Base-by-base conservation (phyloP, 176 grass and related monocot genomes). In the Alopecurus myosuroides region DNA sequence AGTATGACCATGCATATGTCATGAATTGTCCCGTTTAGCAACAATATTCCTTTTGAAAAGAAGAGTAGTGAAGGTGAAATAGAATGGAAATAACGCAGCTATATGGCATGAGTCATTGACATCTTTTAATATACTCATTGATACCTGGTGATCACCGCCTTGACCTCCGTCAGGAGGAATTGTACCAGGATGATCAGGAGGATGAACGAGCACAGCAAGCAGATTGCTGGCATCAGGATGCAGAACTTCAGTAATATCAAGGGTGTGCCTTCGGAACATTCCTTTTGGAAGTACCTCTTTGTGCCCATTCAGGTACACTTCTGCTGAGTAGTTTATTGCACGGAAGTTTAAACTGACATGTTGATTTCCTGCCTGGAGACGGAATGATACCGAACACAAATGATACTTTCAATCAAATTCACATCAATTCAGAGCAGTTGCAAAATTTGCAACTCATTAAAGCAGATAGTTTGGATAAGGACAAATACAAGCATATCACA, bases 241-340 rank as follows among this genome's bases (percentile, higher is more conserved):
- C 82, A 95, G 93, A 76, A 94, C 85, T 77, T 95, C 91, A 71
- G 96, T 94, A 50, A 98, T 89, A 91, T 94, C 88, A 33, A 98
- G 86, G 61, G 89, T 90, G 74, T 94, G 96, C 81, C 96, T 95
- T 77, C 88, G 86, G 76, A 98, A 98, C 96, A 98, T 98, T 81
- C 96, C 96, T 92, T 94, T 94, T 20, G 96, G 91, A 85, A 98
- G 93, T 41, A 88, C 89, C 55, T 89, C 85, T 79, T 94, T 87
- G 37, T 94, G 88, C 31, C 96, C 96, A 78, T 98, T 98, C 69
- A 98, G 83, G 41, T 95, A 98, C 31, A 98, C 77, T 64, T 95
- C 93, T 9, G 96, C 91, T 9, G 96, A 98, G 82, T 98, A 98
- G 81, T 98, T 98, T 88, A 98, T 92, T 84, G 83, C 96, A 70